Conservation (phyloP, 768 basidiomycete species). For the Lanmaoa rubissima region DNA sequence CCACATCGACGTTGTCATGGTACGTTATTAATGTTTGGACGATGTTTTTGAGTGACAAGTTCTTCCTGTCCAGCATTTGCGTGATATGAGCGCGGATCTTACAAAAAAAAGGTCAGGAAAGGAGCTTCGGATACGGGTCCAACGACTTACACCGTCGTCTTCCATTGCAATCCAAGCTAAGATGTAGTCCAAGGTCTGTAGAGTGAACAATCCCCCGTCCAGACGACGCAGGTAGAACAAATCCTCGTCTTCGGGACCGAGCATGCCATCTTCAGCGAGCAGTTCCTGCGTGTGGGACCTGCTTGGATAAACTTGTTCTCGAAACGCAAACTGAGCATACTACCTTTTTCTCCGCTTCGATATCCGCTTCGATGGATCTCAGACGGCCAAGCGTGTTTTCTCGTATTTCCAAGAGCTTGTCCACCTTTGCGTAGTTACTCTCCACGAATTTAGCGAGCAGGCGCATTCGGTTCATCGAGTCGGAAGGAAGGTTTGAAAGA, state of each 20-base stretch:
- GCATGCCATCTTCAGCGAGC: constrained; percentile 52
- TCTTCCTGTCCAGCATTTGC: constrained; percentile 74
- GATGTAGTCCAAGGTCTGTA: constrained; percentile 93
- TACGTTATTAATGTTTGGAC: constrained; percentile 68
- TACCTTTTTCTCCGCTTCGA: constrained; percentile 69
- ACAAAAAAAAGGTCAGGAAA: constrained; percentile 9
- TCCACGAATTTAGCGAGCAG: constrained; percentile 94
- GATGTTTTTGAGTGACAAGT: constrained; percentile 67
- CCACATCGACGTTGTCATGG: constrained; percentile 70
- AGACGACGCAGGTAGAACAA: constrained; percentile 82
- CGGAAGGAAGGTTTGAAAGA: constrained; percentile 82
- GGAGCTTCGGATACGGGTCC: neutral
- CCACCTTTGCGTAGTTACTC: constrained; percentile 88
- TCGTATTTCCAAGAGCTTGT: constrained; percentile 86
- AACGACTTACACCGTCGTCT: constrained; percentile 82
- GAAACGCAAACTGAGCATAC: constrained; percentile 33
- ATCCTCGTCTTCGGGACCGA: constrained; percentile 64
- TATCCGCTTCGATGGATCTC: constrained; percentile 58
- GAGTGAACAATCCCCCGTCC: constrained; percentile 82
- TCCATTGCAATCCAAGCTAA: constrained; percentile 96
- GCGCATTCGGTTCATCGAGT: constrained; percentile 75
- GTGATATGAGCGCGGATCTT: constrained; percentile 77
- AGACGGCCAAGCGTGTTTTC: constrained; percentile 66
- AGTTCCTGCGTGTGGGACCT: constrained; percentile 42
- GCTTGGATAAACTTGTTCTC: neutral